phyloP scores from a whole-genome alignment of 352 stramenopile species.

The Globisporangium nagaii region DNA sequence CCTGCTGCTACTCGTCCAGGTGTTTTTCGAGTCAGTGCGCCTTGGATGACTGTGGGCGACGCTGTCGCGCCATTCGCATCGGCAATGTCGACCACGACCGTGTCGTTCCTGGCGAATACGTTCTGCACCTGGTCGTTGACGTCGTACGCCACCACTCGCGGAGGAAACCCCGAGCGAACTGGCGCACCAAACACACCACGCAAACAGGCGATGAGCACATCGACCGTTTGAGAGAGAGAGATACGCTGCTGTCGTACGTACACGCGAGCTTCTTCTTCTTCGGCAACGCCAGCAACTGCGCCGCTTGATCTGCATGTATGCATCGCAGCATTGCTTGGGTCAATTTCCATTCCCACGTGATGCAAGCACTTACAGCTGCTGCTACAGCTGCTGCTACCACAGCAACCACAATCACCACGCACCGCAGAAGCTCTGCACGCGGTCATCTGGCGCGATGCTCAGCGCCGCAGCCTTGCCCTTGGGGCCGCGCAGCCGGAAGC shows the following conservation, averaged over 20 bases:
- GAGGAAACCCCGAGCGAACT: slow-evolving; percentile 74
- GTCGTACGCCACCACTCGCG: slow-evolving; percentile 30
- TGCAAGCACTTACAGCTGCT: too few relatives aligned
- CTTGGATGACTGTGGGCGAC: slow-evolving; percentile 16
- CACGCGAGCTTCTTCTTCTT: slow-evolving; percentile 36
- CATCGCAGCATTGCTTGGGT: slow-evolving; percentile 4
- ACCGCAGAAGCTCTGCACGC: slow-evolving; percentile 49
- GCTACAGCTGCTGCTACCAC: too few relatives aligned
- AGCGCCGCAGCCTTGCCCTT: slow-evolving; percentile 51
- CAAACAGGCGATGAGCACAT: neutral
- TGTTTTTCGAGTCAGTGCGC: neutral
- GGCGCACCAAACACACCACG: neutral
- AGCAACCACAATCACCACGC: slow-evolving; percentile 7
- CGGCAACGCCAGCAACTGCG: slow-evolving; percentile 36
- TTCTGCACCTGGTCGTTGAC: slow-evolving; percentile 32
- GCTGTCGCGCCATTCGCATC: slow-evolving; percentile 4
- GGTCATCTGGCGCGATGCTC: slow-evolving; percentile 30
- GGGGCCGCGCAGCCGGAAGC: slow-evolving; percentile 53
- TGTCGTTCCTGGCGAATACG: slow-evolving; percentile 63
- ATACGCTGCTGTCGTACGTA: slow-evolving; percentile 16
- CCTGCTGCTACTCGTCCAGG: neutral
- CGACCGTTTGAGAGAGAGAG: too few relatives aligned
- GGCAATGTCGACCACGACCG: slow-evolving; percentile 44
- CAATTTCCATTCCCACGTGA: too few relatives aligned
- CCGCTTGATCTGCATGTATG: slow-evolving; percentile 27